phyloP scores from a whole-genome alignment of 106 monocot species.

The Dendrobium nobile region DNA sequence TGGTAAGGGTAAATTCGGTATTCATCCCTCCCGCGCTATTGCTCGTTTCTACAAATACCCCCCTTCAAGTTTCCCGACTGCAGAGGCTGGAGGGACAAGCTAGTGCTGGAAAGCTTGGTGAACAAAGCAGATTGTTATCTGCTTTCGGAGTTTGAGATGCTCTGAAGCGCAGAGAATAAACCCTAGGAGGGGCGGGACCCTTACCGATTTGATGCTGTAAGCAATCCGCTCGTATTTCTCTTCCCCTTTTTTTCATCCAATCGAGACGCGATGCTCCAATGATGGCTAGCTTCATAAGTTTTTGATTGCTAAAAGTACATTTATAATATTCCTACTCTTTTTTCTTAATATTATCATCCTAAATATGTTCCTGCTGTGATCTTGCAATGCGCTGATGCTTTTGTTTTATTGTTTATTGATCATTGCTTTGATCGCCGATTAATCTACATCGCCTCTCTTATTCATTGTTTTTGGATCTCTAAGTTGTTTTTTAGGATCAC shows the following conservation, averaged over 20 bases:
- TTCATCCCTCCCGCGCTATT: neutral
- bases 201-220: neutral
- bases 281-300: neutral
- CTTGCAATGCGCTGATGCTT: neutral
- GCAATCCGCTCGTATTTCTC: neutral
- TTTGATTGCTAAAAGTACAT: neutral
- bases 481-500: neutral
- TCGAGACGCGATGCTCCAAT: neutral
- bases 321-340: neutral
- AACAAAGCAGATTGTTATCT: neutral
- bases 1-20: neutral
- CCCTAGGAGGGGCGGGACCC: neutral
- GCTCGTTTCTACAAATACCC: neutral
- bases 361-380: neutral
- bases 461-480: neutral
- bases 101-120: neutral
- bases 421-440: neutral
- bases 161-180: neutral
- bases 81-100: neutral
- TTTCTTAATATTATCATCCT: neutral
- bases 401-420: neutral
- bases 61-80: neutral
- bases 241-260: neutral
- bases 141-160: neutral
- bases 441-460: neutral